These are phyloP conservation scores for Oryza coarctata DNA, from an alignment of 176 grass and related monocot species.

Conservation along the genomic window DNA sequence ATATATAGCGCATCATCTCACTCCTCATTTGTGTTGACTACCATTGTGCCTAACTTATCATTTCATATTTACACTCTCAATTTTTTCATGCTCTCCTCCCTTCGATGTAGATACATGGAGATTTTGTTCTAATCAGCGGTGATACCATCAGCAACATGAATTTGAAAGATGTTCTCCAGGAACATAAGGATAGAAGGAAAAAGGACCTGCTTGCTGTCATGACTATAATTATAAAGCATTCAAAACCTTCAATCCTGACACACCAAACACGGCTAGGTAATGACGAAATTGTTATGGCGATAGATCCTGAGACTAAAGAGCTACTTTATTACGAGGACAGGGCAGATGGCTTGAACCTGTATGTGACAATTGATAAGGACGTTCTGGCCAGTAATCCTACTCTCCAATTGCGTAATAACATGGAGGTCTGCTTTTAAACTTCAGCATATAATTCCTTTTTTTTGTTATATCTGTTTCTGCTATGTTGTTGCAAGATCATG, in stretches of 20 bases:
- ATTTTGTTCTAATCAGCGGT: slow-evolving; percentile 95
- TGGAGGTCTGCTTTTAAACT: slow-evolving; percentile 67
- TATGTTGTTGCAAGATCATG: slow-evolving; percentile 9
- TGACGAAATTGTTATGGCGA: slow-evolving; percentile 79
- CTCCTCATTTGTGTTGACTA: background rate
- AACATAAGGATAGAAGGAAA: slow-evolving; percentile 91
- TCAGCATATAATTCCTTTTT: background rate
- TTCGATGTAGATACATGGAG: slow-evolving; percentile 77
- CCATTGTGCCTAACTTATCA: background rate
- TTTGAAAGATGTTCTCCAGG: slow-evolving; percentile 69
- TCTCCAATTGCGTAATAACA: slow-evolving; percentile 72
- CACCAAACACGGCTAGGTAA: slow-evolving; percentile 79
- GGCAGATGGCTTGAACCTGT: slow-evolving; percentile 44
- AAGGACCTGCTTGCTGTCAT: slow-evolving; percentile 88
- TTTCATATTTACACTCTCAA: slow-evolving; percentile 1
- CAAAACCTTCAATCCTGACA: slow-evolving; percentile 67
- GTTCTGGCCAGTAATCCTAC: slow-evolving; percentile 71
- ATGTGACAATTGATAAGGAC: slow-evolving; percentile 76
- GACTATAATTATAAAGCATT: slow-evolving; percentile 90
- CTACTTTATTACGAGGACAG: slow-evolving; percentile 85
- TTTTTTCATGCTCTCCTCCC: slow-evolving; percentile 16
- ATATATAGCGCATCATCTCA: background rate
- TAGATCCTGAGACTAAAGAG: slow-evolving; percentile 85
- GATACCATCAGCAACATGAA: slow-evolving; percentile 95
- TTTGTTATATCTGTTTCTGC: background rate